Conservation (phyloP, 306 rosid species). For the Coriaria nepalensis region DNA sequence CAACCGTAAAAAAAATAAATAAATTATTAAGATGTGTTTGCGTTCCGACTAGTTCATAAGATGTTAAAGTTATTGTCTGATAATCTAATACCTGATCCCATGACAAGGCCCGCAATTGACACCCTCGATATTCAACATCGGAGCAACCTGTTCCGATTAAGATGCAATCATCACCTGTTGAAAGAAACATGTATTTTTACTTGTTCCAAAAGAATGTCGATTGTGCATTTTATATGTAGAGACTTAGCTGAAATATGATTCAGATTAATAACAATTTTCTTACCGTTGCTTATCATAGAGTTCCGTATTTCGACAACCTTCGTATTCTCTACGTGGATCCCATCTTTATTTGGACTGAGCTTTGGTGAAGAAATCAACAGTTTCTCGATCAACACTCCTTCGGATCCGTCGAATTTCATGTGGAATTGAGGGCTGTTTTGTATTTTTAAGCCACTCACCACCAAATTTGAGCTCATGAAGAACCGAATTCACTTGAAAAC, state of each 20-base stretch:
- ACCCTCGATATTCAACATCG: slow-evolving; percentile 61
- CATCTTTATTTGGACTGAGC: slow-evolving; percentile 95
- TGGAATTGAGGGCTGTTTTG: slow-evolving; percentile 83
- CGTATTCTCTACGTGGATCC: slow-evolving; percentile 74
- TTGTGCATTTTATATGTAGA: too few relatives aligned
- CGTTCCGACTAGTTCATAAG: too few relatives aligned
- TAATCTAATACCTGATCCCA: slow-evolving; percentile 59
- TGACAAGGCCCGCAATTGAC: slow-evolving; percentile 94
- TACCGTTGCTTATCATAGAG: slow-evolving; percentile 78
- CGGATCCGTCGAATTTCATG: slow-evolving; percentile 82
- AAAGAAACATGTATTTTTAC: not conserved
- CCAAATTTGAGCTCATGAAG: slow-evolving; percentile 81
- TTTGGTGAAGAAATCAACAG: slow-evolving; percentile 71
- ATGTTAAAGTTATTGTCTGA: not conserved
- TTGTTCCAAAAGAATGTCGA: too few relatives aligned
- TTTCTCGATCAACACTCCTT: slow-evolving; percentile 57
- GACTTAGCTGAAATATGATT: not conserved
- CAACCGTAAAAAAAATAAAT: not conserved
- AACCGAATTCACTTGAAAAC: slow-evolving; percentile 62
- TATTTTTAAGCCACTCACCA: slow-evolving; percentile 44
- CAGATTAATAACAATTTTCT: not conserved
- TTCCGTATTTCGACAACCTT: slow-evolving; percentile 52
- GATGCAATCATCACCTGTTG: slow-evolving; percentile 86
- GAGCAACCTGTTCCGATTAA: slow-evolving; percentile 83
- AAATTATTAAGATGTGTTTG: too few relatives aligned